Percentiles rank a stretch among this genome's conserved stretches.
These are phyloP conservation scores for Thamnidium elegans DNA, from an alignment of 192 early-diverging fungal genomes.

Conservation along the genomic window DNA sequence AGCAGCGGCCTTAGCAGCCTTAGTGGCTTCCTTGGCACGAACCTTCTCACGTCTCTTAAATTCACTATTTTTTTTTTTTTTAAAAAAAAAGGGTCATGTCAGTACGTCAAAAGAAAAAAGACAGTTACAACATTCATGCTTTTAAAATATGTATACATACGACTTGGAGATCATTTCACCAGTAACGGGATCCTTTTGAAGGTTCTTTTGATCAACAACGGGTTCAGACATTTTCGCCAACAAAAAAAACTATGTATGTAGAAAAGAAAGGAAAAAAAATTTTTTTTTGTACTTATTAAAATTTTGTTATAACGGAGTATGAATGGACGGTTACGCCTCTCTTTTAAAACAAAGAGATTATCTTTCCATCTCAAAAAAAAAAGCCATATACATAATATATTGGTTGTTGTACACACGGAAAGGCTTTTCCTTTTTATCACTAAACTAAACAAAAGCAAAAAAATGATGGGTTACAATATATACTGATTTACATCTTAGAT, in stretches of 20 bases:
- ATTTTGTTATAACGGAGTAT: too few relatives aligned
- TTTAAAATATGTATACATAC: conserved; percentile 43
- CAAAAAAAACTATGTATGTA: not conserved
- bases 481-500: too few relatives aligned
- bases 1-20: conserved; percentile 59
- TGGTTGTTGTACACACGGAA: too few relatives aligned
- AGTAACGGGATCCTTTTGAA: conserved; percentile 77
- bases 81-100: not conserved
- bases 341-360: not conserved
- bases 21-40: conserved; percentile 80
- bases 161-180: conserved; percentile 94
- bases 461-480: too few relatives aligned
- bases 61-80: conserved; percentile 56
- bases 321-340: not conserved
- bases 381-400: not conserved
- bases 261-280: conserved; percentile 1
- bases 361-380: not conserved
- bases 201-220: conserved; percentile 40
- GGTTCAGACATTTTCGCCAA: not conserved
- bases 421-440: too few relatives aligned
- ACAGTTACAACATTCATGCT: too few relatives aligned
- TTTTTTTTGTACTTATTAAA: not conserved
- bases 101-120: not conserved
- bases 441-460: too few relatives aligned
- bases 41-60: conserved; percentile 88